These are phyloP conservation scores for Tothia fuscella DNA, from an alignment of 2,329 filamentous ascomycete species.

Conservation along the genomic window DNA sequence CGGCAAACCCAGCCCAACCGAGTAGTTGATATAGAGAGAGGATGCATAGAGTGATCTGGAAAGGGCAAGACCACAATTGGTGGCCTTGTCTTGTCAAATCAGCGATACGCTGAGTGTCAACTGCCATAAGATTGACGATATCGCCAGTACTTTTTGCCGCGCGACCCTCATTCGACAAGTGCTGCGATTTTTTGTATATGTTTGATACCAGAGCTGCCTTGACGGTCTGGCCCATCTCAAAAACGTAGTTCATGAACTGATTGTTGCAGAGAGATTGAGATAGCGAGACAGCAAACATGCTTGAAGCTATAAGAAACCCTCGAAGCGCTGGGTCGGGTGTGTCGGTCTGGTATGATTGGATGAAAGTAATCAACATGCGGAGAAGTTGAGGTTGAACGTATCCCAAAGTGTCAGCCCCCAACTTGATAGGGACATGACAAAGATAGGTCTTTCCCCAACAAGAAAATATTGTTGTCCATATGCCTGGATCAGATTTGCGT, in stretches of 20 bases:
- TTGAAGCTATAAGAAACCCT: conserved; percentile 5
- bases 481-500: not conserved
- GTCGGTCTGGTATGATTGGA: conserved; percentile 5
- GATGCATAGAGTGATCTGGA: conserved; percentile 9
- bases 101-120: conserved; percentile 6
- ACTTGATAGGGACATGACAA: conserved; percentile 6
- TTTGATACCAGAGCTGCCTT: conserved; percentile 7
- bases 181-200: conserved; percentile 9
- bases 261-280: conserved; percentile 9
- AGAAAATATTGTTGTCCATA: conserved; percentile 1
- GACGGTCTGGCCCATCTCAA: conserved; percentile 5
- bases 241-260: conserved; percentile 8
- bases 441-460: conserved; percentile 4
- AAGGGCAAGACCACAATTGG: conserved; percentile 8
- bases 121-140: conserved; percentile 10
- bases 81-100: conserved; percentile 6
- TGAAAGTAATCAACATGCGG: conserved; percentile 7
- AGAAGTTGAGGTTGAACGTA: conserved; percentile 7
- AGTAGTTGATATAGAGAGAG: conserved; percentile 5
- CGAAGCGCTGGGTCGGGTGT: conserved; percentile 5
- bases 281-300: conserved; percentile 6
- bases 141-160: conserved; percentile 9
- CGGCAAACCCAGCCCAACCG: conserved; percentile 7
- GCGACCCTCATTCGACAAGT: conserved; percentile 2
- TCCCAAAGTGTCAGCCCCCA: conserved; percentile 1